Evolutionary conservation across 495 filamentous ascomycete genomes (phyloP).

Genomic region (Physcia stellaris): DNA sequence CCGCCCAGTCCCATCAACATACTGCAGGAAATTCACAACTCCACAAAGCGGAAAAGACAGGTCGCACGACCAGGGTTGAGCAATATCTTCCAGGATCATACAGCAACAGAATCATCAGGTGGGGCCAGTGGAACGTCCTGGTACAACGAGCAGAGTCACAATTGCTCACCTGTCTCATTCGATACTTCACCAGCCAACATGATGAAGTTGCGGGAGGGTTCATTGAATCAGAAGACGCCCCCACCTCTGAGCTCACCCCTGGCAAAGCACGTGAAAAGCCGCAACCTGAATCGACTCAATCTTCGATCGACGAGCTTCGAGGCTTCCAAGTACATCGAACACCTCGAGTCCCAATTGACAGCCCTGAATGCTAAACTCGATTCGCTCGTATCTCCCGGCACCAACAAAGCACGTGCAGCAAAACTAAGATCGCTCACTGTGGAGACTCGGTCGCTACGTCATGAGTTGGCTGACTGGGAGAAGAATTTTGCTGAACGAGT

Average conservation of each 20-base stretch:
- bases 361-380: constrained; percentile 27
- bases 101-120: constrained; percentile 2
- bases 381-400: constrained; percentile 21
- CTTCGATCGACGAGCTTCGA: constrained; percentile 15
- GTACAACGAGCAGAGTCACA: constrained; percentile 12
- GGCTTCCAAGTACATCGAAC: constrained; percentile 32
- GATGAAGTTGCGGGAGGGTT: constrained; percentile 12
- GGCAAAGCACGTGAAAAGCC: constrained; percentile 8
- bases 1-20: constrained; percentile 16
- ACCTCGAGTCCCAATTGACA: constrained; percentile 31
- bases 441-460: constrained; percentile 21
- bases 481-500: constrained; percentile 27
- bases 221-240: constrained; percentile 12
- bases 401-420: constrained; percentile 21
- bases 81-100: constrained; percentile 13
- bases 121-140: constrained; percentile 9
- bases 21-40: constrained; percentile 20
- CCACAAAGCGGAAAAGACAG: constrained; percentile 10
- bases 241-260: constrained; percentile 14
- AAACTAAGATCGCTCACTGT: constrained; percentile 23
- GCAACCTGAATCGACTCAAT: constrained; percentile 5
- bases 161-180: constrained; percentile 7
- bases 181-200: constrained; percentile 5
- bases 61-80: constrained; percentile 10
- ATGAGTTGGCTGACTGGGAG: constrained; percentile 30